A percentile compares a stretch with the other conserved stretches of the same genome.
Conservation (phyloP, 2,329 filamentous ascomycete species). For the Colletotrichum sp. region DNA sequence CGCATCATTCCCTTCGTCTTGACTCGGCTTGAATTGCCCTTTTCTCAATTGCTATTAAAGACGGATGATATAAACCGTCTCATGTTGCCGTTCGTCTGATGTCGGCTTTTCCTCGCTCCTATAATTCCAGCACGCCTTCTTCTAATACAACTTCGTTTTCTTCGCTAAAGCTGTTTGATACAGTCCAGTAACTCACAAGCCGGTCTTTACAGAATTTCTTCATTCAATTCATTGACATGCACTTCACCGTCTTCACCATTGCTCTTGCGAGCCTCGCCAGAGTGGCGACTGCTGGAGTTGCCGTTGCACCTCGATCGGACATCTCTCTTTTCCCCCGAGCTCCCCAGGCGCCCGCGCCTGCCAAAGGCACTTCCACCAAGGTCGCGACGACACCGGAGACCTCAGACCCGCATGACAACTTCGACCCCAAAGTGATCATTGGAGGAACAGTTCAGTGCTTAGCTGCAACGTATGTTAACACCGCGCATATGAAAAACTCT, state of each 20-base stretch:
- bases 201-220: background rate
- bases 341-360: background rate
- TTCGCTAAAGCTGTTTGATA: background rate
- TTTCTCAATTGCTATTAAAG: background rate
- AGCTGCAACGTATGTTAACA: background rate
- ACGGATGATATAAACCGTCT: background rate
- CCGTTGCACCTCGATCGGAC: background rate
- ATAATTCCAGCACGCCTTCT: background rate
- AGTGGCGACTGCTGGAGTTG: background rate
- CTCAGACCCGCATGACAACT: background rate
- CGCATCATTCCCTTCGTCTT: background rate
- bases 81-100: background rate
- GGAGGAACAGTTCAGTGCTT: background rate
- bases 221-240: background rate
- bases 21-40: background rate
- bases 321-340: background rate
- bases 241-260: background rate
- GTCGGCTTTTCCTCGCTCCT: background rate
- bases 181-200: background rate
- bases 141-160: background rate
- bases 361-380: background rate
- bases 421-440: background rate
- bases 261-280: background rate
- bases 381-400: background rate
- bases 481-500: background rate